Percentiles rank a stretch among this genome's conserved stretches.
phyloP scores from a whole-genome alignment of 495 filamentous ascomycete genomes.

The Ascobolus immersus region DNA sequence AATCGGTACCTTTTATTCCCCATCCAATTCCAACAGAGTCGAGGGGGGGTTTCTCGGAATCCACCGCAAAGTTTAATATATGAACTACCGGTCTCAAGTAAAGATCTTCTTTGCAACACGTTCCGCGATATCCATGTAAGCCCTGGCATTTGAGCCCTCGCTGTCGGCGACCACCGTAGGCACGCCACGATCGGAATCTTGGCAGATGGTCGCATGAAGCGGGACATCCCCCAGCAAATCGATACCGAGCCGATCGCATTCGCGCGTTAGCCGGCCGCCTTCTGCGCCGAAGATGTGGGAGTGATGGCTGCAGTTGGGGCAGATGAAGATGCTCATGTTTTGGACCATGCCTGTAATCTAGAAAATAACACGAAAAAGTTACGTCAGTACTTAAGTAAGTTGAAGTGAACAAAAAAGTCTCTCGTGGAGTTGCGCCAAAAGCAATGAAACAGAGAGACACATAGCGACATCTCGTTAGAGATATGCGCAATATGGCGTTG shows the following conservation, averaged over 20 bases:
- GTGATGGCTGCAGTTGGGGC: constrained; percentile 44
- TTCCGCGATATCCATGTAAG: too few species aligned
- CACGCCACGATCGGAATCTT: constrained; percentile 67
- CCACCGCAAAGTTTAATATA: too few species aligned
- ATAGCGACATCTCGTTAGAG: not conserved
- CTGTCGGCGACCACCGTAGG: constrained; percentile 79
- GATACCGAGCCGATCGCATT: constrained; percentile 39
- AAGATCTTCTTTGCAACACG: too few species aligned
- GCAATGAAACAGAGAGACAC: not conserved
- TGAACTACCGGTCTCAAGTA: too few species aligned
- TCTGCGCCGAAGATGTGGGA: constrained; percentile 58
- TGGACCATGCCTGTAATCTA: constrained; percentile 70
- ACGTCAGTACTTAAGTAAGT: too few species aligned
- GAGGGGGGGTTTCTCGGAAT: too few species aligned
- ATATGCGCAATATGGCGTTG: too few species aligned
- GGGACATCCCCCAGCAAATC: constrained; percentile 72
- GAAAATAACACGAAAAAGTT: too few species aligned
- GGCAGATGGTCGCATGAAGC: constrained; percentile 61
- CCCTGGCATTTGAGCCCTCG: too few species aligned
- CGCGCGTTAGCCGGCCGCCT: constrained; percentile 24
- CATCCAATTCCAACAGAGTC: too few species aligned
- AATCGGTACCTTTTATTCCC: too few species aligned
- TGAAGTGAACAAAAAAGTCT: not conserved
- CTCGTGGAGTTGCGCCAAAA: not conserved
- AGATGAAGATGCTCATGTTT: constrained; percentile 78